A percentile compares a stretch with the other conserved stretches of the same genome.
Evolutionary conservation across 345 rosid species (phyloP).

Genomic region (Boechera divaricarpa): DNA sequence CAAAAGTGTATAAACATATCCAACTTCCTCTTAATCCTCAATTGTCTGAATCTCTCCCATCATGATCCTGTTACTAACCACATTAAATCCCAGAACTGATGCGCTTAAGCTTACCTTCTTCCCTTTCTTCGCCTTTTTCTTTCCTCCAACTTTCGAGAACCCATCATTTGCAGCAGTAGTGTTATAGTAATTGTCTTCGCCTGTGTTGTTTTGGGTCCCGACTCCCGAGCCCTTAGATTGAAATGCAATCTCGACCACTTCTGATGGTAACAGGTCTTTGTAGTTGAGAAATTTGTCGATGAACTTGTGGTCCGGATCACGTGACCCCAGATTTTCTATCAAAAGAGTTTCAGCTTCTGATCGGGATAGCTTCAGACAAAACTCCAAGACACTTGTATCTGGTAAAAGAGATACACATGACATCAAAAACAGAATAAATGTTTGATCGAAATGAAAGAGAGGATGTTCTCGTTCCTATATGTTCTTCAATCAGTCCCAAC

Average conservation of each 20-base stretch:
- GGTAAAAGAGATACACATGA: conserved; percentile 3
- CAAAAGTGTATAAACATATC: conserved; percentile 57
- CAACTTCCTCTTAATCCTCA: conserved; percentile 61
- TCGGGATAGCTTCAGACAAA: conserved; percentile 87
- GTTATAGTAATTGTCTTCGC: conserved; percentile 52
- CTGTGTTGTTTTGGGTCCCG: conserved; percentile 44
- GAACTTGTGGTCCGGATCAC: conserved; percentile 78
- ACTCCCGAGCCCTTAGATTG: conserved; percentile 54
- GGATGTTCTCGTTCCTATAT: background rate
- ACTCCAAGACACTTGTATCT: conserved; percentile 95
- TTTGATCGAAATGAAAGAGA: background rate
- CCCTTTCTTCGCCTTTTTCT: conserved; percentile 86
- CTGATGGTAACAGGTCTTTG: conserved; percentile 79
- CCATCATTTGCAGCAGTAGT: conserved; percentile 50
- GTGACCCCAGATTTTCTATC: conserved; percentile 72
- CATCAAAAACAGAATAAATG: conserved; percentile 4
- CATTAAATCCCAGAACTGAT: conserved; percentile 84
- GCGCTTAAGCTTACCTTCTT: conserved; percentile 91
- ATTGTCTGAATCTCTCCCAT: conserved; percentile 96
- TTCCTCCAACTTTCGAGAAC: conserved; percentile 69
- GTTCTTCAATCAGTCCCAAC: background rate
- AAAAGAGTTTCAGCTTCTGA: conserved; percentile 88
- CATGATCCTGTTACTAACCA: conserved; percentile 97
- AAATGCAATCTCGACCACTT: conserved; percentile 91
- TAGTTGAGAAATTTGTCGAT: conserved; percentile 93